These are phyloP conservation scores for Fusarium sp. DNA, from an alignment of 2,329 filamentous ascomycete genomes.

Conservation along the genomic window DNA sequence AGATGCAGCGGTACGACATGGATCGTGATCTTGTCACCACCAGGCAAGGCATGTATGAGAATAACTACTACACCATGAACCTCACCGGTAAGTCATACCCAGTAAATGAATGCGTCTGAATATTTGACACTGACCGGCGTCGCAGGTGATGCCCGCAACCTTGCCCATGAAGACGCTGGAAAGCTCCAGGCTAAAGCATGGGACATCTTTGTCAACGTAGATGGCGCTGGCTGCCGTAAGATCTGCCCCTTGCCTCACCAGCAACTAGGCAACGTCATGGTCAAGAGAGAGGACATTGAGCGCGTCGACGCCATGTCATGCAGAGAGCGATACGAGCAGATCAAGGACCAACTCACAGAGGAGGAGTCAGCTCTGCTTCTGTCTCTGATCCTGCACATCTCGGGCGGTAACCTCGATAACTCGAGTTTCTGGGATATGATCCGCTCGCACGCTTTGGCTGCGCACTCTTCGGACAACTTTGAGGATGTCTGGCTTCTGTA, in stretches of 20 bases:
- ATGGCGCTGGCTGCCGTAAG: background rate
- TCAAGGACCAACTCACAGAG: background rate
- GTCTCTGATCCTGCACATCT: background rate
- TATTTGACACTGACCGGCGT: background rate
- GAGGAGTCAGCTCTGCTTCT: background rate
- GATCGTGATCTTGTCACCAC: background rate
- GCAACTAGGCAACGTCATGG: background rate
- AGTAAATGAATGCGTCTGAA: background rate
- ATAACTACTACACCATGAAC: background rate
- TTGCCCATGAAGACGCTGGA: background rate
- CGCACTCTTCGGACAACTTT: background rate
- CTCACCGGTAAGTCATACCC: background rate
- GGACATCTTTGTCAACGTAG: background rate
- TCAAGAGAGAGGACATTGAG: background rate
- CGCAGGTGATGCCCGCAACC: background rate
- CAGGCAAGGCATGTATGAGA: background rate
- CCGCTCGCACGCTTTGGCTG: background rate
- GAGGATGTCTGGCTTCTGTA: background rate
- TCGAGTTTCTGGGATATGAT: background rate
- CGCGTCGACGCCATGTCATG: background rate
- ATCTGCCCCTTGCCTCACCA: background rate
- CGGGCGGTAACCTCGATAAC: background rate
- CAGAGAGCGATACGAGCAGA: background rate
- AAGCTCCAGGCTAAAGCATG: background rate
- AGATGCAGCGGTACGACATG: background rate